phyloP scores from a whole-genome alignment of 352 stramenopile species.

The Hyaloperonospora arabidopsidis region DNA sequence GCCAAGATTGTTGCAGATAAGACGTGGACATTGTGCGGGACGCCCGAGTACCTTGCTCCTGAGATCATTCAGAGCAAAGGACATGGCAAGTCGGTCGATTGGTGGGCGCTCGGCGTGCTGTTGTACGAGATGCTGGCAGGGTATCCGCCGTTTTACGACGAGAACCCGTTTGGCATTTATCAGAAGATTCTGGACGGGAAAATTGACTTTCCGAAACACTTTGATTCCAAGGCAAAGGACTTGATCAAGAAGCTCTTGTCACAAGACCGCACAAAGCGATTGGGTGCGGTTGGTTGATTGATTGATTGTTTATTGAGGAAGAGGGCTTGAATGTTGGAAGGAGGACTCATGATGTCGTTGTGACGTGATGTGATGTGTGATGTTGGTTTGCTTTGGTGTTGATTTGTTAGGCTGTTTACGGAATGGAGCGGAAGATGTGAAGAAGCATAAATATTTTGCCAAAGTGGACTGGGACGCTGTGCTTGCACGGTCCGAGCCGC shows the following conservation, averaged over 20 bases:
- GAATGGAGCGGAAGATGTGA: conserved; percentile 82
- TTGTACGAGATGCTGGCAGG: conserved; percentile 90
- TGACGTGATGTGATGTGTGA: background rate
- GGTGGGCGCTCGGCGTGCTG: conserved; percentile 87
- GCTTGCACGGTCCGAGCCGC: conserved; percentile 55
- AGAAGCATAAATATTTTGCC: conserved; percentile 90
- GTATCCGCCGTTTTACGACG: conserved; percentile 88
- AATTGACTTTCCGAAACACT: conserved; percentile 86
- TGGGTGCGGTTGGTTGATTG: conserved; percentile 40
- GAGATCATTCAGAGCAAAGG: conserved; percentile 90
- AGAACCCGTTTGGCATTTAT: conserved; percentile 91
- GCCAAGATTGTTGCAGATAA: conserved; percentile 87
- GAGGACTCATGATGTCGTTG: conserved; percentile 6
- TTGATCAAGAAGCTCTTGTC: conserved; percentile 89
- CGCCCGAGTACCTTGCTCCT: conserved; percentile 89
- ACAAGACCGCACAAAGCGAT: conserved; percentile 83
- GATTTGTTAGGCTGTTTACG: conserved; percentile 73
- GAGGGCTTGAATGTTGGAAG: background rate
- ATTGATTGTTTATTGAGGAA: background rate
- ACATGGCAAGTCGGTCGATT: conserved; percentile 87
- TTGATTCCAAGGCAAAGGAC: conserved; percentile 86
- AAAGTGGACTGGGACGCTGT: conserved; percentile 83
- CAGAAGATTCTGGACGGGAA: conserved; percentile 90
- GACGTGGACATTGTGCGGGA: conserved; percentile 90
- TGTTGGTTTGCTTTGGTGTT: background rate